Percentiles rank a stretch among this genome's conserved stretches.
phyloP scores from a whole-genome alignment of 768 basidiomycete species.

The Leccinum ochraceum region DNA sequence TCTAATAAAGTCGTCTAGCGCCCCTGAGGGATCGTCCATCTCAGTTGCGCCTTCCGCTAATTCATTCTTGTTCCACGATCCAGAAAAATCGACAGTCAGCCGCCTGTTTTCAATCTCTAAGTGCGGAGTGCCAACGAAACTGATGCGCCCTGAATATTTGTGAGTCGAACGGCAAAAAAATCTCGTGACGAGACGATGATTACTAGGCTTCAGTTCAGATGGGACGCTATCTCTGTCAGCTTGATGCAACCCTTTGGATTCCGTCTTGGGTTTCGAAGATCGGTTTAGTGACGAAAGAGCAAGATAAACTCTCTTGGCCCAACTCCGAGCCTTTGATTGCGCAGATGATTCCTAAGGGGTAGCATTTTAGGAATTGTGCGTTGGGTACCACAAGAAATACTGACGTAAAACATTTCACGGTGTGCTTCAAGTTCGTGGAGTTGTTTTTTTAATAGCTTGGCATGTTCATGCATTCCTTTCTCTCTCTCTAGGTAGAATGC shows the following conservation, averaged over 20 bases:
- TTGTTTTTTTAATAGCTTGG: constrained; percentile 59
- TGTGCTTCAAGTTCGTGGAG: constrained; percentile 75
- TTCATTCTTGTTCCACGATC: not conserved
- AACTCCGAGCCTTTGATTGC: constrained; percentile 8
- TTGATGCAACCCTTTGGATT: not conserved
- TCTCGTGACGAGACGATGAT: constrained; percentile 4
- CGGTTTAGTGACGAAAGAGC: constrained; percentile 9
- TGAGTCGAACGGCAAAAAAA: not conserved
- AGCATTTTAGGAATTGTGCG: constrained; percentile 1
- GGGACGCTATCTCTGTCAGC: not conserved
- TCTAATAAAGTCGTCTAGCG: not conserved
- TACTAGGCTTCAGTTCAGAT: constrained; percentile 6
- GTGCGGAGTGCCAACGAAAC: not conserved
- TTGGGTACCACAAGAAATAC: constrained; percentile 17
- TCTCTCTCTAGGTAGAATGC: constrained; percentile 77
- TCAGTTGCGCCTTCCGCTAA: not conserved
- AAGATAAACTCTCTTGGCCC: constrained; percentile 14
- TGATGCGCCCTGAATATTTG: not conserved
- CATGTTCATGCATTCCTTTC: constrained; percentile 54
- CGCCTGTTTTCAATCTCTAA: constrained; percentile 2
- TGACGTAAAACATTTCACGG: constrained; percentile 56
- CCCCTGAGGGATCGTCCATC: not conserved
- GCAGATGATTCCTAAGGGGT: constrained; percentile 17
- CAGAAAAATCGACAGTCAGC: not conserved
- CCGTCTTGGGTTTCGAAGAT: not conserved